phyloP scores from a whole-genome alignment of 805 yeast species.

The Cyberlindnera euphorbiae region DNA sequence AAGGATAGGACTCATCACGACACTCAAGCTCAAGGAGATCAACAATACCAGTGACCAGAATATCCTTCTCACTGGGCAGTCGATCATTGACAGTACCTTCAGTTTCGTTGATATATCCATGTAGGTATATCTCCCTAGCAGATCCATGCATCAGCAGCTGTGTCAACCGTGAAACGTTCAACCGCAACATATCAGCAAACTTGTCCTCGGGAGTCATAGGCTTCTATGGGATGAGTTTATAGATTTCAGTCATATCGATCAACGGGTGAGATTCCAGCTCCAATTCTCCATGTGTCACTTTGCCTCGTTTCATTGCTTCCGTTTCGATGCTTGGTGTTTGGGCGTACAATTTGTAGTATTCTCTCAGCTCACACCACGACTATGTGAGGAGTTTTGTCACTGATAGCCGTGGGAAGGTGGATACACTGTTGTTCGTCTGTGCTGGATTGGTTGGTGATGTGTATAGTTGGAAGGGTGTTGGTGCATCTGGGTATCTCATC shows the following conservation, averaged over 20 bases:
- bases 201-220: constrained; percentile 14
- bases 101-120: constrained; percentile 25
- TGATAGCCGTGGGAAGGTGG: constrained; percentile 36
- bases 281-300: constrained; percentile 39
- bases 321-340: constrained; percentile 34
- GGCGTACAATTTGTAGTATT: constrained; percentile 48
- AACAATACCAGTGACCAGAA: constrained; percentile 59
- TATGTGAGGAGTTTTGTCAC: constrained; percentile 58
- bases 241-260: constrained; percentile 5
- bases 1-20: constrained; percentile 6
- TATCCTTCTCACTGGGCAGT: constrained; percentile 24
- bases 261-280: constrained; percentile 44
- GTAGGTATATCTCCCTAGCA: constrained; percentile 56
- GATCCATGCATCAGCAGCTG: constrained; percentile 42
- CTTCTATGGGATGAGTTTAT: constrained; percentile 1
- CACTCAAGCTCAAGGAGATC: constrained; percentile 40
- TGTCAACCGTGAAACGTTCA: constrained; percentile 37
- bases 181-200: constrained; percentile 35
- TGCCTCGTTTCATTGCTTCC: constrained; percentile 43
- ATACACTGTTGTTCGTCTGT: constrained; percentile 2
- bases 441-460: constrained; percentile 1
- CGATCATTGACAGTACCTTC: constrained; percentile 8
- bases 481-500: constrained; percentile 3
- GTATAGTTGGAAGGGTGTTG: constrained; percentile 19
- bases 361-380: constrained; percentile 66